phyloP scores from a whole-genome alignment of 768 basidiomycete species.

The Holtermanniella nyarrowii region DNA sequence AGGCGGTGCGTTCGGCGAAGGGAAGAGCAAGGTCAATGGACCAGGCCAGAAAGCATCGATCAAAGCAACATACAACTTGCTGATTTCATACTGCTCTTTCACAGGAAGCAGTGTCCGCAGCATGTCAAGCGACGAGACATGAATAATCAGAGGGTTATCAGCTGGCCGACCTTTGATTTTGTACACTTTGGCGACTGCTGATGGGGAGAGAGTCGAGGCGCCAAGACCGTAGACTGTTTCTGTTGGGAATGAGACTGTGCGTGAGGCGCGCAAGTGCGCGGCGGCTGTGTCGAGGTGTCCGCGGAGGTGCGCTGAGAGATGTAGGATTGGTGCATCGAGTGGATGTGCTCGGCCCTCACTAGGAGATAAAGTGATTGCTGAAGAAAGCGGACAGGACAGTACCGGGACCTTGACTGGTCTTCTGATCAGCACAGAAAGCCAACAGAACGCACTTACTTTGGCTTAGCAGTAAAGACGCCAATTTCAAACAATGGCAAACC shows the following conservation, averaged over 20 bases:
- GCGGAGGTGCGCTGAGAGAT: constrained; percentile 14
- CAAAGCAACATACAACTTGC: constrained; percentile 58
- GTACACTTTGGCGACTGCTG: constrained; percentile 66
- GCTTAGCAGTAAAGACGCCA: too few species aligned
- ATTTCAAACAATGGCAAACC: neutral
- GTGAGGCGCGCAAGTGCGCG: constrained; percentile 23
- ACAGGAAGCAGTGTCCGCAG: constrained; percentile 62
- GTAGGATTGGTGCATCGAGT: constrained; percentile 19
- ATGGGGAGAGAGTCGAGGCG: constrained; percentile 56
- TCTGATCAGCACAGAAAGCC: too few species aligned
- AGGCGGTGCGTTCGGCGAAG: constrained; percentile 47
- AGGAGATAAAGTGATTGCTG: constrained; percentile 13
- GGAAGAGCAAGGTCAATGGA: constrained; percentile 82
- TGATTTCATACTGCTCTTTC: constrained; percentile 47
- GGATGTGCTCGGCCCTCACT: constrained; percentile 15
- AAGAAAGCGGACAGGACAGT: constrained; percentile 18
- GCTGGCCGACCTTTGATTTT: constrained; percentile 79
- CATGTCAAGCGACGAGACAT: constrained; percentile 80
- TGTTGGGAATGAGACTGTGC: constrained; percentile 72
- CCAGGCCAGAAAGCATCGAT: constrained; percentile 92
- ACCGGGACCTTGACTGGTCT: constrained; percentile 14
- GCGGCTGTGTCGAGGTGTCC: constrained; percentile 23
- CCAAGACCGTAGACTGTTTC: constrained; percentile 99
- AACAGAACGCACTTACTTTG: too few species aligned
- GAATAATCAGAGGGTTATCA: constrained; percentile 96